A percentile compares a stretch with the other conserved stretches of the same genome.
These are phyloP conservation scores for Paxillus involutus DNA, from an alignment of 768 basidiomycete species.

Conservation along the genomic window DNA sequence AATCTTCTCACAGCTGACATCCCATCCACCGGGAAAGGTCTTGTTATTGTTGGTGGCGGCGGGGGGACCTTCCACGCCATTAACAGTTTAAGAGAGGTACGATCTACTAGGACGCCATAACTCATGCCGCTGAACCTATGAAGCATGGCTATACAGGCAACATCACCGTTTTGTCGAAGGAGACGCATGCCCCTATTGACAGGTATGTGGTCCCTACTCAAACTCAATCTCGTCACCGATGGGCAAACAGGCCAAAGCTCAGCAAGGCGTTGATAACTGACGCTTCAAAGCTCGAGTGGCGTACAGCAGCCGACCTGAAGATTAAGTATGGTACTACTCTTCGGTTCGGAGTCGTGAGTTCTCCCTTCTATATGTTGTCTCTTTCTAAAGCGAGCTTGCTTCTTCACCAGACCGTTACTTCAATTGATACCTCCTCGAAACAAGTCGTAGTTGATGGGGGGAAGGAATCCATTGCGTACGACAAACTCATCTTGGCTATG, in stretches of 20 bases:
- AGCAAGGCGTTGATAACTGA: conserved; percentile 85
- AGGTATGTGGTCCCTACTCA: conserved; percentile 42
- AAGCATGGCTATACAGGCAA: conserved; percentile 78
- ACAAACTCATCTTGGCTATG: conserved; percentile 76
- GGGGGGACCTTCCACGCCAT: conserved; percentile 74
- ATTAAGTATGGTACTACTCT: conserved; percentile 71
- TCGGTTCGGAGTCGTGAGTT: conserved; percentile 55
- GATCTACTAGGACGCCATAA: conserved; percentile 9
- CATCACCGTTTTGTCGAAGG: conserved; percentile 79
- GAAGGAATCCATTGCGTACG: conserved; percentile 64
- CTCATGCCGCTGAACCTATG: background rate
- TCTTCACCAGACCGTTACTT: conserved; percentile 58
- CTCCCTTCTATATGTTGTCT: conserved; percentile 1
- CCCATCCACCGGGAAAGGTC: conserved; percentile 55
- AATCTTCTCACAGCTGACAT: conserved; percentile 48
- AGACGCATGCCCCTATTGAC: conserved; percentile 81
- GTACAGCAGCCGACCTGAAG: conserved; percentile 69
- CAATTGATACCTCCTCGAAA: conserved; percentile 62
- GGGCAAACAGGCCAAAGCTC: conserved; percentile 71
- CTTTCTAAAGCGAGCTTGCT: background rate
- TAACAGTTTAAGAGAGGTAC: conserved; percentile 80
- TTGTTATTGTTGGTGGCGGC: conserved; percentile 87
- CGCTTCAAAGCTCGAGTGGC: conserved; percentile 73
- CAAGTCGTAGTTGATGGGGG: conserved; percentile 59
- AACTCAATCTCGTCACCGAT: background rate